phyloP scores from a whole-genome alignment of 768 basidiomycete species.

The Hemileccinum rubropunctum region DNA sequence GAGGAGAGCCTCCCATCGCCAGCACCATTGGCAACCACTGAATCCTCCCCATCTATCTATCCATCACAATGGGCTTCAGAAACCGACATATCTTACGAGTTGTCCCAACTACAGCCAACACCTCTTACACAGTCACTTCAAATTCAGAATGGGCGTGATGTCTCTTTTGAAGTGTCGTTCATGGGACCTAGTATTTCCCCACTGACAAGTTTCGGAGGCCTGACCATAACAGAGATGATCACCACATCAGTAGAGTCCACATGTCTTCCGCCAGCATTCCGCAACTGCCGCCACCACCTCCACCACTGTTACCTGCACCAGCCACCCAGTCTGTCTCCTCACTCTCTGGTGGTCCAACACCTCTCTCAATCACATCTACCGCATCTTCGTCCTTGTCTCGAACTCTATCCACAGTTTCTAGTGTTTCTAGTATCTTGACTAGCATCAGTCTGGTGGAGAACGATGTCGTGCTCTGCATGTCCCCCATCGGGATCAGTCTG shows the following conservation, averaged over 20 bases:
- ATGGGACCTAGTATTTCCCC: slow-evolving; percentile 57
- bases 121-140: slow-evolving; percentile 52
- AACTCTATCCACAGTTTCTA: slow-evolving; percentile 39
- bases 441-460: slow-evolving; percentile 35
- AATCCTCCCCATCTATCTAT: slow-evolving; percentile 40
- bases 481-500: slow-evolving; percentile 38
- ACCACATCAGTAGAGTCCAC: slow-evolving; percentile 22
- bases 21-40: slow-evolving; percentile 31
- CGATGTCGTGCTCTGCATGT: slow-evolving; percentile 16
- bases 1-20: slow-evolving; percentile 32
- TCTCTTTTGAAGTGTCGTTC: slow-evolving; percentile 72
- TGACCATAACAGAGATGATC: slow-evolving; percentile 34
- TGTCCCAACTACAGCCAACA: slow-evolving; percentile 70
- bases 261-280: not conserved
- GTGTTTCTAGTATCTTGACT: slow-evolving; percentile 44
- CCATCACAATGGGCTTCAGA: slow-evolving; percentile 57
- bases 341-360: slow-evolving; percentile 33
- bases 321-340: slow-evolving; percentile 22
- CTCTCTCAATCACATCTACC: slow-evolving; percentile 28
- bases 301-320: slow-evolving; percentile 20
- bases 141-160: slow-evolving; percentile 59
- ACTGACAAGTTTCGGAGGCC: slow-evolving; percentile 28
- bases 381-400: slow-evolving; percentile 33
- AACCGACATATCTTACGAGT: slow-evolving; percentile 72
- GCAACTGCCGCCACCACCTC: not conserved